phyloP scores from a whole-genome alignment of 225 moss, liverwort and hornwort genomes.

The Anthoceros angustus region DNA sequence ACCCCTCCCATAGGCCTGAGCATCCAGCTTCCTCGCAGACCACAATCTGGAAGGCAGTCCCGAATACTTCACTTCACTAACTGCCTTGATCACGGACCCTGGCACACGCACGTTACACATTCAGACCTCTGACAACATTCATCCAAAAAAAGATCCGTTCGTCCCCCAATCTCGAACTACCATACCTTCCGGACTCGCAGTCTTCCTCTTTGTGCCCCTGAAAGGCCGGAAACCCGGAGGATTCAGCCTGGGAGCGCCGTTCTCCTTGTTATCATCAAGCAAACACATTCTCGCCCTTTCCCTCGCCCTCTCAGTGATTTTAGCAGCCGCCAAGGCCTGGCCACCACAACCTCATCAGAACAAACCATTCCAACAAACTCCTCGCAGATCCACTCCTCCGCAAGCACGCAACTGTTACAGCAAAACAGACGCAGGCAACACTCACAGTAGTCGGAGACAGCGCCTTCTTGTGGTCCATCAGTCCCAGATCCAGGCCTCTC shows the following conservation, averaged over 20 bases:
- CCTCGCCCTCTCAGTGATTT: slow-evolving; percentile 8
- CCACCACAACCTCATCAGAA: not conserved
- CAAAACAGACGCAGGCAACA: not conserved
- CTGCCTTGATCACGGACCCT: no score
- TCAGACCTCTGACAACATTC: no score
- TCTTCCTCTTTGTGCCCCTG: slow-evolving; percentile 21
- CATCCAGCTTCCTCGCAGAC: no score
- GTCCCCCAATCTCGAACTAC: no score
- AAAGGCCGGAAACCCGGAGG: slow-evolving; percentile 24
- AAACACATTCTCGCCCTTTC: slow-evolving; percentile 17
- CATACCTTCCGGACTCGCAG: slow-evolving; percentile 16
- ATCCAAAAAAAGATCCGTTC: no score
- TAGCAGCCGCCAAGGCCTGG: slow-evolving; percentile 9
- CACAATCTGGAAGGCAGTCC: no score
- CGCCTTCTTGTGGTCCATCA: not conserved
- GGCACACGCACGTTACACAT: no score
- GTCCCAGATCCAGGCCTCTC: slow-evolving; percentile 6
- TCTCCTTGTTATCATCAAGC: not conserved
- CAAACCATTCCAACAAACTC: not conserved
- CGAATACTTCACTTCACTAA: no score
- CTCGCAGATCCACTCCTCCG: not conserved
- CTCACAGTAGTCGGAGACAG: not conserved
- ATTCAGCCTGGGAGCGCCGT: not conserved
- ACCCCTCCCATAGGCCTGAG: not conserved
- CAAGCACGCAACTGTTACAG: not conserved